Evolutionary conservation across 805 yeast genomes (phyloP).

Genomic region (Debaryomyces maramus): DNA sequence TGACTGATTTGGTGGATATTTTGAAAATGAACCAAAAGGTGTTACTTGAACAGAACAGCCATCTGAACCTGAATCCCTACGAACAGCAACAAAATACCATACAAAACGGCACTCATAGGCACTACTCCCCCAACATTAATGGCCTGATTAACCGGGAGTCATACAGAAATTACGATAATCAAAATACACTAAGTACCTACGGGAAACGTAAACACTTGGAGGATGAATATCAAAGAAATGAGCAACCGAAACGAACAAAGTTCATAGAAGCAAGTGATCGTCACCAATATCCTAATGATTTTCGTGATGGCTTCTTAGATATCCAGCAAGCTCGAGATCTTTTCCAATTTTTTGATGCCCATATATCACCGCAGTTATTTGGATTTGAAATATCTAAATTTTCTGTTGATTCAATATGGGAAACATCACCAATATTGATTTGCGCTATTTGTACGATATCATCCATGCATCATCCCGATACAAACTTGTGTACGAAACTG

Average conservation of each 20-base stretch:
- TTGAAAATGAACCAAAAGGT: conserved; percentile 33
- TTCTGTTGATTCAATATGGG: conserved; percentile 52
- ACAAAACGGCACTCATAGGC: neutral
- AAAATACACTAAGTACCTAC: neutral
- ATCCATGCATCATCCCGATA: conserved; percentile 55
- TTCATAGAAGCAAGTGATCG: neutral
- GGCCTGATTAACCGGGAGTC: neutral
- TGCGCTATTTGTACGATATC: conserved; percentile 63
- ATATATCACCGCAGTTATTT: conserved; percentile 63
- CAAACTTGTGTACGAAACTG: conserved; percentile 28
- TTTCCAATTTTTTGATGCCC: conserved; percentile 50
- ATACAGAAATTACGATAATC: neutral
- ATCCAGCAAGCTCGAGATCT: conserved; percentile 47
- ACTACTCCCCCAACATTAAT: neutral
- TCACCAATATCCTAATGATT: conserved; percentile 25
- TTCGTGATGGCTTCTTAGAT: conserved; percentile 36
- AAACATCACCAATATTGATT: conserved; percentile 54
- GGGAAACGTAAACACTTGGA: neutral
- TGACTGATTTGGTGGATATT: conserved; percentile 37
- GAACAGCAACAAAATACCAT: neutral
- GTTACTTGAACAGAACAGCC: neutral
- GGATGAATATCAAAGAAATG: neutral
- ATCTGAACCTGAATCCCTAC: neutral
- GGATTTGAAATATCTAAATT: conserved; percentile 60
- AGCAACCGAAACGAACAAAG: neutral